Evolutionary conservation across 495 filamentous ascomycete species (phyloP).

Genomic region (Aspergillus affinis): DNA sequence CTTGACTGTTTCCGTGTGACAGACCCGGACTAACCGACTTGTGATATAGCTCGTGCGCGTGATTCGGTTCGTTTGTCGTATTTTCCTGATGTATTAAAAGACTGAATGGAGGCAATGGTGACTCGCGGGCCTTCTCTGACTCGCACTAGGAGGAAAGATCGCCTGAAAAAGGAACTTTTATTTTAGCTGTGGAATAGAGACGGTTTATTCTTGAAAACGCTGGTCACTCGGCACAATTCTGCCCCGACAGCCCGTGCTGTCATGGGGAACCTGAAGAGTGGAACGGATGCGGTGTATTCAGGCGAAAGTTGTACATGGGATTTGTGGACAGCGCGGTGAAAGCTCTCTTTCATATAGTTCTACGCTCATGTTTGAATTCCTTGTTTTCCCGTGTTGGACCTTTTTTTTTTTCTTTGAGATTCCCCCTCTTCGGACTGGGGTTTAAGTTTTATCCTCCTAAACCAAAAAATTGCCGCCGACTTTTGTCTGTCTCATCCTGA

Average conservation of each 20-base stretch:
- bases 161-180: conserved; percentile 49
- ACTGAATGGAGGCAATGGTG: conserved; percentile 43
- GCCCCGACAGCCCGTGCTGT: conserved; percentile 18
- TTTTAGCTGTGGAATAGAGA: conserved; percentile 52
- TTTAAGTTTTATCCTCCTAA: not conserved
- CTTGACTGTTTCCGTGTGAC: not conserved
- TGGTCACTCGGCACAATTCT: conserved; percentile 21
- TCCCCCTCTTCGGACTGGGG: conserved; percentile 8
- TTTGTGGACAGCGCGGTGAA: conserved; percentile 25
- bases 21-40: not conserved
- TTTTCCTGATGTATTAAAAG: conserved; percentile 53
- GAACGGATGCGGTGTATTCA: conserved; percentile 16
- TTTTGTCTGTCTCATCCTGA: conserved; percentile 3
- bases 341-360: conserved; percentile 31
- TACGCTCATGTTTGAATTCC: conserved; percentile 28
- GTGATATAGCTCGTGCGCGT: conserved; percentile 21
- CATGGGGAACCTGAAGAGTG: conserved; percentile 6
- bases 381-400: conserved; percentile 21
- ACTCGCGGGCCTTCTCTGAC: conserved; percentile 47
- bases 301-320: conserved; percentile 24
- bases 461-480: conserved; percentile 12
- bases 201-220: conserved; percentile 29
- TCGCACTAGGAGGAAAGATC: conserved; percentile 47
- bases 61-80: conserved; percentile 44
- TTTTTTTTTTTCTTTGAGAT: conserved; percentile 14